A percentile compares a stretch with the other conserved stretches of the same genome.
Conservation (phyloP, 495 filamentous ascomycete genomes). For the Corynascus novoguineensis region DNA sequence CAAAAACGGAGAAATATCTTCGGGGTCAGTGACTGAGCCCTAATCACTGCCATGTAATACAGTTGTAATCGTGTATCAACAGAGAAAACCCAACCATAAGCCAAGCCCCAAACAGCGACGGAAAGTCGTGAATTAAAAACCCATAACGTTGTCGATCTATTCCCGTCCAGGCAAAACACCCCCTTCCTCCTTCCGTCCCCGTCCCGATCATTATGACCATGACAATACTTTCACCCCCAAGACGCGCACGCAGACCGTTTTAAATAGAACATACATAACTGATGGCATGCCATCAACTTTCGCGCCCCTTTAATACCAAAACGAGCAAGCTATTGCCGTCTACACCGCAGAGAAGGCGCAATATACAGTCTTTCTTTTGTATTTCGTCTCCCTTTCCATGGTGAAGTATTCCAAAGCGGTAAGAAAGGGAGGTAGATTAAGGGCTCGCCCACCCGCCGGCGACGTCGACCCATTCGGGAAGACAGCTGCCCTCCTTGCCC, state of each 20-base stretch:
- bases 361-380: background rate
- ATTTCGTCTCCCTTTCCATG: background rate
- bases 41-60: too few species aligned
- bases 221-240: background rate
- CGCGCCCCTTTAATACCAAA: background rate
- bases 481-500: constrained; percentile 90
- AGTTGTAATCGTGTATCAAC: too few species aligned
- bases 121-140: background rate
- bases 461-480: constrained; percentile 95
- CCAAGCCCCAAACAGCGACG: background rate
- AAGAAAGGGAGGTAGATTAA: constrained; percentile 16
- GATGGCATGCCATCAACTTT: background rate
- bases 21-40: too few species aligned
- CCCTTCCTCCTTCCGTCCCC: too few species aligned
- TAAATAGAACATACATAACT: background rate
- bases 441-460: constrained; percentile 85
- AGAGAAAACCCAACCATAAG: background rate
- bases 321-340: background rate
- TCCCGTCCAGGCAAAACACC: background rate
- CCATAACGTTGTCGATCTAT: background rate
- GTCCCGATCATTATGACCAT: background rate
- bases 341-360: background rate
- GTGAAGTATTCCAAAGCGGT: background rate
- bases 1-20: too few species aligned
- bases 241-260: background rate